Conservation (phyloP, 164 flowering plant species). For the Dillenia turbinata region DNA sequence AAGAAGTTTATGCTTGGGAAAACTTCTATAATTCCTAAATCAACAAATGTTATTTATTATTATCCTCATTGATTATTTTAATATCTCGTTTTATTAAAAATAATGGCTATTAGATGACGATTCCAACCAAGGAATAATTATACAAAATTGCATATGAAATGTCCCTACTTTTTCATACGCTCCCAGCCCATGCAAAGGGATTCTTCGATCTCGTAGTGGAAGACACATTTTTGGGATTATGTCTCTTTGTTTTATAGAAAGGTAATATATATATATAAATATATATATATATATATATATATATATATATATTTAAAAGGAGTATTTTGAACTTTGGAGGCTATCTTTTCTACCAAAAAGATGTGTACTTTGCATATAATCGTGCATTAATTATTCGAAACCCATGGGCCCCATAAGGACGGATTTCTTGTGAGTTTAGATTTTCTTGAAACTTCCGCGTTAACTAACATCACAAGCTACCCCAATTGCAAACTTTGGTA, state of each 20-base stretch:
- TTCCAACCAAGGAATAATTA: too few relatives aligned
- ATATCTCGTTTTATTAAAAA: too few relatives aligned
- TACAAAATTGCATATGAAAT: too few relatives aligned
- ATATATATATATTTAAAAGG: constrained; percentile 9
- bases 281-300: too few relatives aligned
- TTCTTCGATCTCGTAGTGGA: not conserved
- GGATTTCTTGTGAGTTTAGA: constrained; percentile 42
- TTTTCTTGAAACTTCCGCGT: constrained; percentile 30
- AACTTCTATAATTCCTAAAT: too few relatives aligned
- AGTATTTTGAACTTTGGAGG: constrained; percentile 15
- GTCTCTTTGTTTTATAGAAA: not conserved
- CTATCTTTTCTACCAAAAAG: constrained; percentile 10
- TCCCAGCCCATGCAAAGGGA: not conserved
- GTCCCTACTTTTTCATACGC: too few relatives aligned
- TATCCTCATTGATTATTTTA: too few relatives aligned
- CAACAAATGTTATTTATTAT: too few relatives aligned
- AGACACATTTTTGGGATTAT: not conserved
- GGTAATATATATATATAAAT: too few relatives aligned
- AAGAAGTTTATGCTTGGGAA: too few relatives aligned
- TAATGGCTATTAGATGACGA: too few relatives aligned
- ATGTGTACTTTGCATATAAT: constrained; percentile 22
- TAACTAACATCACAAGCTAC: constrained; percentile 34
- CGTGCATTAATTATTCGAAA: not conserved
- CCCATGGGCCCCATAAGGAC: not conserved
- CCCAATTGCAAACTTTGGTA: not conserved